Evolutionary conservation across 768 basidiomycete genomes (phyloP).

Genomic region (Suillus decipiens): DNA sequence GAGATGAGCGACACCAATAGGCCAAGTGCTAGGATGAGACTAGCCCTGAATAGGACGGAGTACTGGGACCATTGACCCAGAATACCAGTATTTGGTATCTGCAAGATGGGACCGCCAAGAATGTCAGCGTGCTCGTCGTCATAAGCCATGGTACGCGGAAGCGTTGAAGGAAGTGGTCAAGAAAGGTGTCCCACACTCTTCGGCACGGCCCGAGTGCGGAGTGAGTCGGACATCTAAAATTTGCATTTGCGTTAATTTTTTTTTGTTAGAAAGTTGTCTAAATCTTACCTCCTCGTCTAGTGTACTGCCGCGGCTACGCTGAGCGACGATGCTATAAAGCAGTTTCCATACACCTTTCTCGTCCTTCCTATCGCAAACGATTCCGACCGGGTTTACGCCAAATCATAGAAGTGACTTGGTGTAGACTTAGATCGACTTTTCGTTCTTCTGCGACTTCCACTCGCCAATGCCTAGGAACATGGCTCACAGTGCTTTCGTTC

Average conservation of each 20-base stretch:
- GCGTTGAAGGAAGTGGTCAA: constrained; percentile 24
- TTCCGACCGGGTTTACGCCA: not conserved
- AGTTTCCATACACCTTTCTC: not conserved
- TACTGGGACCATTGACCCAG: constrained; percentile 37
- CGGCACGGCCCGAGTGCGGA: constrained; percentile 19
- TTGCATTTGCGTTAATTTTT: constrained; percentile 1
- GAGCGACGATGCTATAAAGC: too few species aligned
- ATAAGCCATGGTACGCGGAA: constrained; percentile 44
- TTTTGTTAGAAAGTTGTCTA: not conserved
- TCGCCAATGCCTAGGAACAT: constrained; percentile 76
- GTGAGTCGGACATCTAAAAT: constrained; percentile 20
- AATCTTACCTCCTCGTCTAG: not conserved
- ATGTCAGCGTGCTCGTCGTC: constrained; percentile 72
- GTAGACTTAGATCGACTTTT: not conserved
- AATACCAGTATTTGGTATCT: constrained; percentile 31
- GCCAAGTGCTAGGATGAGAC: constrained; percentile 35
- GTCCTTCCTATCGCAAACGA: not conserved
- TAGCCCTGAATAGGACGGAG: constrained; percentile 38
- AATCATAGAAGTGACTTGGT: constrained; percentile 3
- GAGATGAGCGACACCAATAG: constrained; percentile 36
- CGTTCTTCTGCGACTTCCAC: constrained; percentile 42
- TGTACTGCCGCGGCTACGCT: not conserved
- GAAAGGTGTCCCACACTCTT: constrained; percentile 17
- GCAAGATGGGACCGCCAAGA: constrained; percentile 57
- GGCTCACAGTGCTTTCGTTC: constrained; percentile 73